Percentiles rank a stretch among this genome's conserved stretches.
Evolutionary conservation across 169 alveolate species (phyloP).

Genomic region (Haemoproteus tartakovskyi): DNA sequence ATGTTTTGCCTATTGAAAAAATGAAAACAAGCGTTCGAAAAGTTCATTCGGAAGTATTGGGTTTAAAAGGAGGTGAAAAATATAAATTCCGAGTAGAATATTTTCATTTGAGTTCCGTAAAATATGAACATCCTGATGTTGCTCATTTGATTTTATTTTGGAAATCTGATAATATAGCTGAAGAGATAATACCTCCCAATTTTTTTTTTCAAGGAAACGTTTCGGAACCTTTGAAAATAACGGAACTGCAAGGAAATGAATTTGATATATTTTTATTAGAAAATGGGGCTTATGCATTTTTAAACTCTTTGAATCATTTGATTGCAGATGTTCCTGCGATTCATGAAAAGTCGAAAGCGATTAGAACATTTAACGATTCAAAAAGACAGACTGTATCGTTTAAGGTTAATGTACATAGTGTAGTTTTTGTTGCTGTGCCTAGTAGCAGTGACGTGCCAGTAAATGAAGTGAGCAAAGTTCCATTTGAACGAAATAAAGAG

Average conservation of each 20-base stretch:
- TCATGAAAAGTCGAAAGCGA: slow-evolving; percentile 71
- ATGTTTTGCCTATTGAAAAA: slow-evolving; percentile 75
- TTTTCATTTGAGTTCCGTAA: slow-evolving; percentile 79
- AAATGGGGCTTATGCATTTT: slow-evolving; percentile 85
- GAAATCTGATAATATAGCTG: slow-evolving; percentile 76
- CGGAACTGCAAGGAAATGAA: slow-evolving; percentile 83
- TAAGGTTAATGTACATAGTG: slow-evolving; percentile 67
- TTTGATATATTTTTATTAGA: slow-evolving; percentile 79
- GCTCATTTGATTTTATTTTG: slow-evolving; percentile 74
- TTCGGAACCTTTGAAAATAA: slow-evolving; percentile 74
- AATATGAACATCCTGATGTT: slow-evolving; percentile 74
- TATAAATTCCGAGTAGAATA: slow-evolving; percentile 80
- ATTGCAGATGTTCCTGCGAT: slow-evolving; percentile 85
- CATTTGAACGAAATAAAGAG: slow-evolving; percentile 13
- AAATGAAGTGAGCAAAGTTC: slow-evolving; percentile 14
- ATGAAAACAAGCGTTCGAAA: slow-evolving; percentile 70
- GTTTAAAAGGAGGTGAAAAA: slow-evolving; percentile 79
- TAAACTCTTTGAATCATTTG: slow-evolving; percentile 71
- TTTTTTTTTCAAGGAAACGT: slow-evolving; percentile 81
- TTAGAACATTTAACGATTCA: slow-evolving; percentile 54
- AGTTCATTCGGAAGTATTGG: slow-evolving; percentile 73
- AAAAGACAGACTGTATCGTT: slow-evolving; percentile 54
- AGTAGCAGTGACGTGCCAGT: slow-evolving; percentile 64
- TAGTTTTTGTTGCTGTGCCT: slow-evolving; percentile 74
- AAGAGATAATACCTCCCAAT: slow-evolving; percentile 79